phyloP scores from a whole-genome alignment of 345 rosid species.

The Populus tremula region DNA sequence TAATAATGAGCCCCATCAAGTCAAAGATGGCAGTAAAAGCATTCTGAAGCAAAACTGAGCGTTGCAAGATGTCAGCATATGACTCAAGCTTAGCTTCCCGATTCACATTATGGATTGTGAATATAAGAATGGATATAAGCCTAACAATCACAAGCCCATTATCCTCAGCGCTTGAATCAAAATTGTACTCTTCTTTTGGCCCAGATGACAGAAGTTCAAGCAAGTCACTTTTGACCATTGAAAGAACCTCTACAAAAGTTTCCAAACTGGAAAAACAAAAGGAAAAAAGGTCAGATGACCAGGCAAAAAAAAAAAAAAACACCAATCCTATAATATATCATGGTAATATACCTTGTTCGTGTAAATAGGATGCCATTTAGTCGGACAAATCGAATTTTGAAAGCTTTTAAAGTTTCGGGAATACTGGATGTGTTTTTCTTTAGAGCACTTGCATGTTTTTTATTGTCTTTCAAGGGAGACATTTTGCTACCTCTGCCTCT shows the following conservation, averaged over 20 bases:
- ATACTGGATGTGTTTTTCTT: constrained; percentile 44
- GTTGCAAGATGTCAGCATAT: constrained; percentile 88
- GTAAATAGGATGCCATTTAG: constrained; percentile 91
- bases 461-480: constrained; percentile 43
- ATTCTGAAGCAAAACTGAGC: constrained; percentile 76
- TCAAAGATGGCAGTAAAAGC: constrained; percentile 73
- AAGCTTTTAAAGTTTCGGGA: constrained; percentile 52
- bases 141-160: constrained; percentile 67
- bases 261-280: constrained; percentile 62
- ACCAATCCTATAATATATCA: neutral
- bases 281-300: neutral
- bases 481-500: constrained; percentile 51
- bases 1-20: constrained; percentile 58
- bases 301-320: too few relatives aligned
- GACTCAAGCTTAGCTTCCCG: constrained; percentile 72
- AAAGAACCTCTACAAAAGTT: constrained; percentile 75
- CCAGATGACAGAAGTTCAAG: constrained; percentile 66
- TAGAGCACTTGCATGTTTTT: constrained; percentile 38
- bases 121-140: constrained; percentile 70
- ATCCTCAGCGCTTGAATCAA: constrained; percentile 63
- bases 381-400: constrained; percentile 80
- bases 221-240: constrained; percentile 54
- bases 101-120: constrained; percentile 66
- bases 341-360: constrained; percentile 65
- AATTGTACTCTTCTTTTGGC: constrained; percentile 51